Conservation (phyloP, 352 stramenopile species). For the Phytophthora constricta region DNA sequence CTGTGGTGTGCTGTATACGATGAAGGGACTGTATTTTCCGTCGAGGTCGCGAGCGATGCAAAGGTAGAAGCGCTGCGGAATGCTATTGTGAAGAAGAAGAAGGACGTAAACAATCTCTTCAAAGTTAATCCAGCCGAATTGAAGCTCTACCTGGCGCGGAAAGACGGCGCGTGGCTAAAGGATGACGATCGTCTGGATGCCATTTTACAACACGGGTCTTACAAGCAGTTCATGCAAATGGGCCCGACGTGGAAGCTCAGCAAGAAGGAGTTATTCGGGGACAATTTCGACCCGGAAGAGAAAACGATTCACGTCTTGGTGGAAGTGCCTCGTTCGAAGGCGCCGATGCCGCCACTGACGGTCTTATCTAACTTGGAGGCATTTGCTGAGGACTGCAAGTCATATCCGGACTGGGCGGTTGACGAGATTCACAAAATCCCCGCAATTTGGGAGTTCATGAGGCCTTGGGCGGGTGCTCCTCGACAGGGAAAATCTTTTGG, state of each 20-base stretch:
- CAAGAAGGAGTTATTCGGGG: too few relatives aligned
- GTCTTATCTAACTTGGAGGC: neutral
- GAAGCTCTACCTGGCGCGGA: slow-evolving; percentile 30
- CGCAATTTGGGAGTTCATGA: neutral
- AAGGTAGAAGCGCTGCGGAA: slow-evolving; percentile 18
- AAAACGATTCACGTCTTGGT: too few relatives aligned
- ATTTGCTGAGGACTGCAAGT: neutral
- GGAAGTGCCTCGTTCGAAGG: too few relatives aligned
- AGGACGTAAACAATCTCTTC: neutral
- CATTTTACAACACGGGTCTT: neutral
- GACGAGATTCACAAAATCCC: neutral
- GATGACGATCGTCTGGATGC: neutral
- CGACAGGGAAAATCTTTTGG: slow-evolving; percentile 13
- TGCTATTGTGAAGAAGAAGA: slow-evolving; percentile 15
- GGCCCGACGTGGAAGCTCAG: neutral
- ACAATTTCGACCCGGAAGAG: too few relatives aligned
- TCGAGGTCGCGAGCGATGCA: slow-evolving; percentile 17
- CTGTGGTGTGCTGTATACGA: slow-evolving; percentile 23
- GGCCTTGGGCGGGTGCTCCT: slow-evolving; percentile 12
- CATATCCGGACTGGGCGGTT: neutral
- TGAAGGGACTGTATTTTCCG: slow-evolving; percentile 20
- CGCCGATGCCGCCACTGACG: too few relatives aligned
- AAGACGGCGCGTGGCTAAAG: slow-evolving; percentile 24
- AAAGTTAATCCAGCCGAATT: neutral
- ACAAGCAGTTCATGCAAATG: neutral